Conservation (phyloP, 192 early-diverging fungal species). For the Rhizophagus prolifer region DNA sequence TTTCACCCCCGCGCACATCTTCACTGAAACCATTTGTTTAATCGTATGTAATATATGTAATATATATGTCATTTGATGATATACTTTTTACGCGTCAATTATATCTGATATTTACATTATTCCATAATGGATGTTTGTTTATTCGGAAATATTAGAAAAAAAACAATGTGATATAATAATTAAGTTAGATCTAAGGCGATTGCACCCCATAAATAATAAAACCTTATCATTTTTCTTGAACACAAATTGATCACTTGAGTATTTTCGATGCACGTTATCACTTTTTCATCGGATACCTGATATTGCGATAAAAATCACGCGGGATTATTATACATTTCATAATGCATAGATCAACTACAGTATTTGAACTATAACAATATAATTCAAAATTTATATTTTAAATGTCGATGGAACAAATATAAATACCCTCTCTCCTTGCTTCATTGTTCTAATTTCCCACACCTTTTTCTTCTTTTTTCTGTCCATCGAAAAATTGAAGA, state of each 20-base stretch:
- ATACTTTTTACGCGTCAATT: too few species aligned
- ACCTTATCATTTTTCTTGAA: slow-evolving; percentile 11
- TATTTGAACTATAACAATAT: not conserved
- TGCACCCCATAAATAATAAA: not conserved
- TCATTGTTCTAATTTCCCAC: slow-evolving; percentile 13
- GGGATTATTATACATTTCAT: too few species aligned
- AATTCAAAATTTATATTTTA: not conserved
- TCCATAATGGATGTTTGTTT: too few species aligned
- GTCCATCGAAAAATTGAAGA: not conserved
- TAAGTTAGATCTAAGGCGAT: too few species aligned
- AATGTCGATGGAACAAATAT: not conserved
- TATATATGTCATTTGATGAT: too few species aligned
- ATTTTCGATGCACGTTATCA: not conserved
- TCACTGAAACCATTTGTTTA: too few species aligned
- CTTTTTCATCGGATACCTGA: not conserved
- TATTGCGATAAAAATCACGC: too few species aligned
- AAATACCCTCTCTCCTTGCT: not conserved
- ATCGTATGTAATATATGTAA: too few species aligned
- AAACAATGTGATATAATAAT: too few species aligned
- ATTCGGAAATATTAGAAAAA: too few species aligned
- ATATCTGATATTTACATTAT: too few species aligned
- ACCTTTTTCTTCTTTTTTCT: slow-evolving; percentile 12
- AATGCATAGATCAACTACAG: not conserved
- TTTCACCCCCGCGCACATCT: too few species aligned
- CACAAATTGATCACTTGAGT: slow-evolving; percentile 17